Conservation (phyloP, 2,329 filamentous ascomycete genomes). For the Colletotrichum tanaceti region DNA sequence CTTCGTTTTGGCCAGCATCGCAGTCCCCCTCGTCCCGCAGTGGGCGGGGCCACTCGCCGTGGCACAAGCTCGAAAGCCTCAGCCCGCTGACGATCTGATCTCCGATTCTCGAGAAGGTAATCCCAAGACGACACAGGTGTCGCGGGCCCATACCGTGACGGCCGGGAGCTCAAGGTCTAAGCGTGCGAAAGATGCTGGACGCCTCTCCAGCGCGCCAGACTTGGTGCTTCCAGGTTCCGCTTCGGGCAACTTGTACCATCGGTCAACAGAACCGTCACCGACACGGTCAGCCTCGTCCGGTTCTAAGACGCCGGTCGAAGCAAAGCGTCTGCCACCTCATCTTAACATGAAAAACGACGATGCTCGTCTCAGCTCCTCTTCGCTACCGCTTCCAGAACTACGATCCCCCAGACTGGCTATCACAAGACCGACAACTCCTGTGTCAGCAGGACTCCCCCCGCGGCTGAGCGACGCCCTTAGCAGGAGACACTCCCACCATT, state of each 20-base stretch:
- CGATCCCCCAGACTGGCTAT: constrained; percentile 61
- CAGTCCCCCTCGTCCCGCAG: constrained; percentile 78
- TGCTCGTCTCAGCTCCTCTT: constrained; percentile 74
- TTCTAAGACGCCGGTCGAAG: constrained; percentile 50
- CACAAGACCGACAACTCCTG: constrained; percentile 68
- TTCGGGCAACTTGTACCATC: constrained; percentile 26
- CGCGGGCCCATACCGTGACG: constrained; percentile 76
- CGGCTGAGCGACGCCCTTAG: constrained; percentile 62
- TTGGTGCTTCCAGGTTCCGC: constrained; percentile 43
- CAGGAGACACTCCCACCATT: constrained; percentile 71
- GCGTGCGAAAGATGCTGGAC: constrained; percentile 59
- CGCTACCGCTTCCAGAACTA: constrained; percentile 72
- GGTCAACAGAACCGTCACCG: constrained; percentile 23
- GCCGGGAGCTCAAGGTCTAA: constrained; percentile 62
- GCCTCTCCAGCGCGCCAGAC: constrained; percentile 59
- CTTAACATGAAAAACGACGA: constrained; percentile 67
- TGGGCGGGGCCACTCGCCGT: constrained; percentile 85
- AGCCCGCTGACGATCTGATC: constrained; percentile 70
- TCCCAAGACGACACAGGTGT: constrained; percentile 66
- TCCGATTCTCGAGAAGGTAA: constrained; percentile 62
- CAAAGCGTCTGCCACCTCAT: constrained; percentile 57
- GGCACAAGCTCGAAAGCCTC: constrained; percentile 82
- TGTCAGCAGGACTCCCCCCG: constrained; percentile 63
- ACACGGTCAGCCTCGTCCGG: constrained; percentile 37
- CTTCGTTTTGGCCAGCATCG: constrained; percentile 81